These are phyloP conservation scores for Hirsutella rhossiliensis DNA, from an alignment of 2,329 filamentous ascomycete genomes.

Conservation along the genomic window DNA sequence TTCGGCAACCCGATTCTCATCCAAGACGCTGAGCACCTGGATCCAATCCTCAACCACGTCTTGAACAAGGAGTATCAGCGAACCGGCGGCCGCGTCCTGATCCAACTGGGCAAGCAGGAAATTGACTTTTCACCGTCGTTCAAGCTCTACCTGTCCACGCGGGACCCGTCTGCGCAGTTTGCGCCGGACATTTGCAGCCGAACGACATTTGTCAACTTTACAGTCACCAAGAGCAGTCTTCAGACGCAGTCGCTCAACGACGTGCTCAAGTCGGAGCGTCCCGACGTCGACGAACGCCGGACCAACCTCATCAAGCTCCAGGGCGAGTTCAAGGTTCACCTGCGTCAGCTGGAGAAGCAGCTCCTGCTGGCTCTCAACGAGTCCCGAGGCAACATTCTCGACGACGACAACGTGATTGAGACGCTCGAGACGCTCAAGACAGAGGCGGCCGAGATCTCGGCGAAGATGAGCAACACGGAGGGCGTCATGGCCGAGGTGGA, in stretches of 20 bases:
- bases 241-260: conserved; percentile 97
- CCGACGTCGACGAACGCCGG: conserved; percentile 90
- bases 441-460: conserved; percentile 89
- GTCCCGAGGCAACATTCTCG: conserved; percentile 92
- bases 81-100: conserved; percentile 93
- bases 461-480: conserved; percentile 92
- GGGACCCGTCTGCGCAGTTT: conserved; percentile 92
- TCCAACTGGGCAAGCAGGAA: conserved; percentile 96
- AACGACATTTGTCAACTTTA: conserved; percentile 99
- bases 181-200: conserved; percentile 95
- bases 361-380: conserved; percentile 92
- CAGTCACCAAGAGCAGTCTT: conserved; percentile 95
- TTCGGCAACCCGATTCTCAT: conserved; percentile 98
- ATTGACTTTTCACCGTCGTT: conserved; percentile 98
- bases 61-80: conserved; percentile 99
- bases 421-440: conserved; percentile 96
- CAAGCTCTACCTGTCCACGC: conserved; percentile 86
- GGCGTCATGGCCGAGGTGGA: conserved; percentile 98
- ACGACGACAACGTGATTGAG: conserved; percentile 96
- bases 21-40: conserved; percentile 92
- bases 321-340: conserved; percentile 97
- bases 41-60: conserved; percentile 95
- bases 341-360: conserved; percentile 88
- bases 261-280: conserved; percentile 91
- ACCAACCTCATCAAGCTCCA: conserved; percentile 98